Evolutionary conservation across 108 stramenopile genomes (phyloP).

Genomic region (Poteriospumella lacustris): DNA sequence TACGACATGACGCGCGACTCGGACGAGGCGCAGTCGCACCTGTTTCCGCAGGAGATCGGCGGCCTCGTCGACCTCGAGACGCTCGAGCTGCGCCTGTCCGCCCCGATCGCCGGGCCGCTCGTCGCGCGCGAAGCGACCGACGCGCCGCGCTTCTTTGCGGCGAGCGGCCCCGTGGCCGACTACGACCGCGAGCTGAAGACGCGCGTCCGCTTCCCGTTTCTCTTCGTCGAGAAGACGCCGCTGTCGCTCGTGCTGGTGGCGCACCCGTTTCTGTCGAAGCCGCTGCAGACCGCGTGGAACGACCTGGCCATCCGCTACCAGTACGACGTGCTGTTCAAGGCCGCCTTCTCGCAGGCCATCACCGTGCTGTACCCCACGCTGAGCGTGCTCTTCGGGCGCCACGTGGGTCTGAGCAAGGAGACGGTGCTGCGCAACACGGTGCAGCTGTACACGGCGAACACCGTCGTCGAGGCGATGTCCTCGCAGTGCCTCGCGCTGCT

Average conservation of each 20-base stretch:
- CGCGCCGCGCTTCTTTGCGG: too few species aligned
- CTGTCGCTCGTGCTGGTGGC: background rate
- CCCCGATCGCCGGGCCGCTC: too few species aligned
- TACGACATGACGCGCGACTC: too few species aligned
- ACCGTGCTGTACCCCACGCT: conserved; percentile 6
- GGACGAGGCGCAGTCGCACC: too few species aligned
- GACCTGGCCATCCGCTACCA: conserved; percentile 1
- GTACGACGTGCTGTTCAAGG: conserved; percentile 12
- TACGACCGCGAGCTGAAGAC: background rate
- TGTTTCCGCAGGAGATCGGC: background rate
- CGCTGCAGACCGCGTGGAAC: background rate
- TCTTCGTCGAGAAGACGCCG: background rate
- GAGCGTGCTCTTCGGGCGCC: background rate
- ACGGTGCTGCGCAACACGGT: background rate
- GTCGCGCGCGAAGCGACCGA: too few species aligned
- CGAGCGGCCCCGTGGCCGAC: too few species aligned
- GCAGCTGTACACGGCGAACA: conserved; percentile 15
- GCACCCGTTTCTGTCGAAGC: background rate
- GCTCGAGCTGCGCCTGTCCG: conserved; percentile 64
- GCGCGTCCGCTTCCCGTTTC: background rate
- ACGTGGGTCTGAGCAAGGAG: background rate
- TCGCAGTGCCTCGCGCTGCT: background rate
- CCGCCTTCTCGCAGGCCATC: background rate
- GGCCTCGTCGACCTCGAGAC: background rate
- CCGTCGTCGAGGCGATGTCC: background rate